A percentile compares a stretch with the other conserved stretches of the same genome.
phyloP scores from a whole-genome alignment of 441 rosid genomes.

The Pelargonium fulgidum region DNA sequence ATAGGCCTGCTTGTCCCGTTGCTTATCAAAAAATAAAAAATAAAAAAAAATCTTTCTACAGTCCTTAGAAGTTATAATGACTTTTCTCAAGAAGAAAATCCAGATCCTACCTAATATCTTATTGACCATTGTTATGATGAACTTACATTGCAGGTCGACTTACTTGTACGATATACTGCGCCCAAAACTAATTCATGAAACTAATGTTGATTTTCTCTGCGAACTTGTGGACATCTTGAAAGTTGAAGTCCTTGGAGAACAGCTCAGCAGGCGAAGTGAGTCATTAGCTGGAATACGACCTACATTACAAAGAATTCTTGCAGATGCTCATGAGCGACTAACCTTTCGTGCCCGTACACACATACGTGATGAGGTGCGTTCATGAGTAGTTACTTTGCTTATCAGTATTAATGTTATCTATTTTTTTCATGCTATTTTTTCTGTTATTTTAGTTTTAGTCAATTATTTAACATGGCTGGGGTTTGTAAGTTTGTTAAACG shows the following conservation, averaged over 20 bases:
- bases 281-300: conserved; percentile 80
- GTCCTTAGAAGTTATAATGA: not conserved
- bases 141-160: conserved; percentile 54
- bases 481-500: not conserved
- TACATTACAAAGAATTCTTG: conserved; percentile 83
- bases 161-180: conserved; percentile 87
- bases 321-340: conserved; percentile 81
- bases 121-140: conserved; percentile 10
- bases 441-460: not conserved
- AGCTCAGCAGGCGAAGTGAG: conserved; percentile 66
- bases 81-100: not conserved
- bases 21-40: too few relatives aligned
- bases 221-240: conserved; percentile 91
- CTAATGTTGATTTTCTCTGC: conserved; percentile 81
- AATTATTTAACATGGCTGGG: conserved; percentile 5
- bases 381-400: conserved; percentile 9
- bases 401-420: conserved; percentile 6
- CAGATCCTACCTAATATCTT: conserved; percentile 15
- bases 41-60: not conserved
- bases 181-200: conserved; percentile 86
- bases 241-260: conserved; percentile 91
- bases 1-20: too few relatives aligned
- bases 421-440: conserved; percentile 1
- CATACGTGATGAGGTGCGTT: conserved; percentile 80
- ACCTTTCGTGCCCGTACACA: conserved; percentile 95